Percentiles rank a stretch among this genome's conserved stretches.
phyloP scores from a whole-genome alignment of 805 yeast species.

The Nakazawaea molendinolei region DNA sequence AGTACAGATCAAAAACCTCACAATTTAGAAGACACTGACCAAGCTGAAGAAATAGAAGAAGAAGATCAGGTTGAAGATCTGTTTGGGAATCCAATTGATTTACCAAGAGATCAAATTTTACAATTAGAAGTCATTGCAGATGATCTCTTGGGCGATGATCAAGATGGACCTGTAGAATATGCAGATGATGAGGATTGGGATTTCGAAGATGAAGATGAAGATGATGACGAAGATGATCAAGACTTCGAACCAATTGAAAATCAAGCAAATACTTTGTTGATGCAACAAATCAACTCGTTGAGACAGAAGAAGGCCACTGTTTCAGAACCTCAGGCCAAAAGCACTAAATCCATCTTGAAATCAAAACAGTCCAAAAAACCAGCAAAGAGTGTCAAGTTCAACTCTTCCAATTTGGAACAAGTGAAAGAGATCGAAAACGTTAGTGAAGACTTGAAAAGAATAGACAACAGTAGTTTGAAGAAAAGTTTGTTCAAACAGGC shows the following conservation, averaged over 20 bases:
- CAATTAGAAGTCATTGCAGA: slow-evolving; percentile 51
- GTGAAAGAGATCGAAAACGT: slow-evolving; percentile 55
- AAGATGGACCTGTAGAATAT: slow-evolving; percentile 29
- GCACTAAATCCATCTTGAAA: slow-evolving; percentile 8
- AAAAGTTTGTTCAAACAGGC: slow-evolving; percentile 9
- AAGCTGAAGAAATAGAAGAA: background rate
- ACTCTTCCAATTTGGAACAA: slow-evolving; percentile 45
- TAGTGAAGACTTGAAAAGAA: slow-evolving; percentile 37
- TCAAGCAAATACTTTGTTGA: slow-evolving; percentile 29
- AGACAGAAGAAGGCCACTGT: slow-evolving; percentile 16
- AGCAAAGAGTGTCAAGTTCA: slow-evolving; percentile 24
- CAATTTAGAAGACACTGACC: background rate
- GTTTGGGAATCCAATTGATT: no score
- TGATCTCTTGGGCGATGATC: slow-evolving; percentile 29
- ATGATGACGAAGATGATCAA: slow-evolving; percentile 18
- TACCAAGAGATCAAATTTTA: slow-evolving; percentile 34
- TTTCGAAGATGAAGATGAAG: slow-evolving; percentile 20
- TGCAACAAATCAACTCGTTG: slow-evolving; percentile 31
- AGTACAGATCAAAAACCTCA: background rate
- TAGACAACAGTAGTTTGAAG: slow-evolving; percentile 15
- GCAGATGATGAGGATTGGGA: slow-evolving; percentile 33
- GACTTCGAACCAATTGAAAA: slow-evolving; percentile 17
- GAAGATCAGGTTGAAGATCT: no score
- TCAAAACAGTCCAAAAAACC: background rate
- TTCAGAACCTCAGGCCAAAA: background rate